Evolutionary conservation across 768 basidiomycete species (phyloP), one percentile per base, ranked within the genome.

Genomic region (Steccherinum ochraceum): DNA sequence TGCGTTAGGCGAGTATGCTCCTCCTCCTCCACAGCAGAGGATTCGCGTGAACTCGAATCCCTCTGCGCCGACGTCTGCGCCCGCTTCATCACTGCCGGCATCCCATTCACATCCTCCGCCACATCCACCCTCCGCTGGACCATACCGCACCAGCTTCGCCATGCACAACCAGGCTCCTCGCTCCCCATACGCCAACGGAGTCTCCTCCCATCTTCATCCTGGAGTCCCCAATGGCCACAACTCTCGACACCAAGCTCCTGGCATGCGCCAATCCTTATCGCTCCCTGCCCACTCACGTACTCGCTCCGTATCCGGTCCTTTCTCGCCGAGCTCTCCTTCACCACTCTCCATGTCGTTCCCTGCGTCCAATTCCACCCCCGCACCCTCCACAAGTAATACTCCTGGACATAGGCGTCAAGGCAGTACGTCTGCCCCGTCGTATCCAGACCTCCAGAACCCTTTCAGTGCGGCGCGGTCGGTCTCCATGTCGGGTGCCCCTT

Each of bases 261-360:
- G 58, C 20, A 57, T 69, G 30, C 68, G 66, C 30, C 56, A 63
- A 27, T 56, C 64, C 3, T 52, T 64, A 42, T 65, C 65, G n/a
- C 53, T 63, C 3, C 64, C 65, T 52, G 42, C 56, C 56, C 76
- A 78, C 62, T 56, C 67, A 19, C 74, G 77, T 24, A 73, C 72
- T 10, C 71, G 74, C 13, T 78, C 79, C 3, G 69, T 78, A 43
- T 80, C 80, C 4, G 69, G 75, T 2, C 72, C 77, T 2, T 78
- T 76, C 58, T 69, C 73, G 2, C 77, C 78, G 1, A 61, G 70
- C 23, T 66, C 71, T 2, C 78, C 75, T 3, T 80, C 81, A 1
- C 80, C 80, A 3, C 71, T 81, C 12, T 69, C 76, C 10, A 57
- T 72, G 16, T 67, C 69, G 24, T 69, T 70, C 51, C 65, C 71